Conservation (phyloP, 495 filamentous ascomycete genomes). For the Corynascus novoguineensis region DNA sequence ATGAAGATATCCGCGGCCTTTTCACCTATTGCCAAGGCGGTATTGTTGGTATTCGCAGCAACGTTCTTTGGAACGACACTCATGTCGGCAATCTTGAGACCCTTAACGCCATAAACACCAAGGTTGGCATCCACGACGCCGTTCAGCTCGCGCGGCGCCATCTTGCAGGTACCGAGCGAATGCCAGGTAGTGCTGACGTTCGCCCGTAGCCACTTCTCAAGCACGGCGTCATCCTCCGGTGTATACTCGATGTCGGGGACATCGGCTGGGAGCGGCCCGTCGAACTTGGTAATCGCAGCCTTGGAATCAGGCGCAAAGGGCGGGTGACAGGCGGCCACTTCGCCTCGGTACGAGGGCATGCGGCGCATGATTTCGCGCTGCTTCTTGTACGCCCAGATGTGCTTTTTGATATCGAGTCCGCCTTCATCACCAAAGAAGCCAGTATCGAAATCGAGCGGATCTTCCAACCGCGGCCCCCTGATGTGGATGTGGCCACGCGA, state of each 20-base stretch:
- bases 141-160: constrained; percentile 14
- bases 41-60: constrained; percentile 56
- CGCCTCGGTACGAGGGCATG: constrained; percentile 48
- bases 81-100: constrained; percentile 29
- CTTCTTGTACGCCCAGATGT: constrained; percentile 51
- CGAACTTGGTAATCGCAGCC: constrained; percentile 23
- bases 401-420: constrained; percentile 39
- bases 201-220: constrained; percentile 19
- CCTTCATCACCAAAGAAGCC: constrained; percentile 44
- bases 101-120: constrained; percentile 19
- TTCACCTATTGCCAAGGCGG: constrained; percentile 55
- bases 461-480: constrained; percentile 33
- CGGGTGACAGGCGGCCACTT: constrained; percentile 46
- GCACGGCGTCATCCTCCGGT: constrained; percentile 45
- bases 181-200: constrained; percentile 25
- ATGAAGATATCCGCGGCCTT: constrained; percentile 55
- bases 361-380: constrained; percentile 52
- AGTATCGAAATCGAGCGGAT: constrained; percentile 36
- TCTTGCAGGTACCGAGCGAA: constrained; percentile 26
- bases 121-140: constrained; percentile 23
- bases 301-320: constrained; percentile 42
- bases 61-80: constrained; percentile 55
- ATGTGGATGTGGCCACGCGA: constrained; percentile 55
- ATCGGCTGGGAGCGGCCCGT: constrained; percentile 14
- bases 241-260: constrained; percentile 23